A percentile compares a stretch with the other conserved stretches of the same genome.
Conservation (phyloP, 768 basidiomycete species). For the Lactarius deliciosus region DNA sequence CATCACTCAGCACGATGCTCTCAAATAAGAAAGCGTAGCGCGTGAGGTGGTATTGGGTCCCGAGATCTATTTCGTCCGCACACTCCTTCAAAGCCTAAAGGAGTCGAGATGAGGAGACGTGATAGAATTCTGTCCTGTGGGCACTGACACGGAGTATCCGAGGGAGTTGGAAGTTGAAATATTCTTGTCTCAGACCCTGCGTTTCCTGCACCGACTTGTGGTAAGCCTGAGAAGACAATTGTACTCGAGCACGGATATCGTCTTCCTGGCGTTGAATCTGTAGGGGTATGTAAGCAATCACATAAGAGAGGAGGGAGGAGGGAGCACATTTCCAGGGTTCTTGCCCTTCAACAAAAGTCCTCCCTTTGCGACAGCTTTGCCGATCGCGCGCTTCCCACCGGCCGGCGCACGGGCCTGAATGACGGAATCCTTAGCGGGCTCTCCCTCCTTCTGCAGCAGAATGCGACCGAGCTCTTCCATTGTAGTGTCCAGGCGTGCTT, state of each 20-base stretch:
- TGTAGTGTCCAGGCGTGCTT: slow-evolving; percentile 78
- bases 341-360: slow-evolving; percentile 88
- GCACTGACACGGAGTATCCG: slow-evolving; percentile 82
- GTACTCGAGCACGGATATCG: slow-evolving; percentile 85
- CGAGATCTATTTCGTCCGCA: slow-evolving; percentile 93
- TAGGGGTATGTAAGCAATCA: slow-evolving; percentile 6
- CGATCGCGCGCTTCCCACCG: slow-evolving; percentile 78
- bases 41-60: slow-evolving; percentile 96
- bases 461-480: slow-evolving; percentile 95
- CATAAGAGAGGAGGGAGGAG: slow-evolving; percentile 25
- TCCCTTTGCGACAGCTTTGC: slow-evolving; percentile 90
- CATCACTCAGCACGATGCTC: slow-evolving; percentile 85
- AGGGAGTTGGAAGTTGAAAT: slow-evolving; percentile 96
- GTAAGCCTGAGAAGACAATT: slow-evolving; percentile 82
- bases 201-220: slow-evolving; percentile 88
- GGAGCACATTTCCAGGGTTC: slow-evolving; percentile 77
- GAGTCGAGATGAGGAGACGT: background rate
- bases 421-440: slow-evolving; percentile 79
- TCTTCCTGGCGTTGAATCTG: slow-evolving; percentile 93
- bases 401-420: slow-evolving; percentile 60
- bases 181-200: slow-evolving; percentile 90
- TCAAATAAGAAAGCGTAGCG: slow-evolving; percentile 95
- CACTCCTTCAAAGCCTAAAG: slow-evolving; percentile 86
- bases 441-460: slow-evolving; percentile 92
- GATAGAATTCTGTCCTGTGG: slow-evolving; percentile 1